Evolutionary conservation across 2,329 filamentous ascomycete genomes (phyloP).

Genomic region (Capronia coronata): DNA sequence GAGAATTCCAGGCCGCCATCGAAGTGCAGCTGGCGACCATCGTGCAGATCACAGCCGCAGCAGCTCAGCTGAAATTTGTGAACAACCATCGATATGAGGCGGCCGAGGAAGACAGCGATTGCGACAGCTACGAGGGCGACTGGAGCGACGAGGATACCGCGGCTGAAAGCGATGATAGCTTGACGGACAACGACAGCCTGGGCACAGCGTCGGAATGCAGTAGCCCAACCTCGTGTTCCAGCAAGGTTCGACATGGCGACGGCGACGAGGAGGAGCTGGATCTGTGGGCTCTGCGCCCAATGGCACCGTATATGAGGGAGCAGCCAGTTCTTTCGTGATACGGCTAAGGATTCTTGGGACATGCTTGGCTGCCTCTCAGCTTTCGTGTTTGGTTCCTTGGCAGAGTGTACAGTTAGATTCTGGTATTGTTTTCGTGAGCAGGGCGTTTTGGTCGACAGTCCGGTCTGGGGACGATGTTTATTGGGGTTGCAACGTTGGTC

Average conservation of each 20-base stretch:
- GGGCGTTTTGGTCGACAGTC: not conserved
- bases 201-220: conserved; percentile 14
- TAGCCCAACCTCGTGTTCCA: conserved; percentile 12
- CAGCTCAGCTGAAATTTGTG: not conserved
- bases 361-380: conserved; percentile 15
- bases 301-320: conserved; percentile 5
- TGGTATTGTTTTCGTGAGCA: not conserved
- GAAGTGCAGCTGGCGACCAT: conserved; percentile 16
- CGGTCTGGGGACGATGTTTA: not conserved
- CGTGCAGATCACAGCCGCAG: conserved; percentile 5
- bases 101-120: conserved; percentile 7
- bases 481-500: too few relatives aligned
- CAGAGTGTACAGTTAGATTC: not conserved
- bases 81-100: not conserved
- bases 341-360: conserved; percentile 2
- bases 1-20: conserved; percentile 23
- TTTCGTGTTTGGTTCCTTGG: conserved; percentile 14
- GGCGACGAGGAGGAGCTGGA: conserved; percentile 11
- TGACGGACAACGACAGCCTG: conserved; percentile 18
- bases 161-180: conserved; percentile 20
- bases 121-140: conserved; percentile 14
- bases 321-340: not conserved
- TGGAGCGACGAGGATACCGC: conserved; percentile 16
- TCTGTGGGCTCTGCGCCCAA: conserved; percentile 22
- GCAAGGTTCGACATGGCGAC: not conserved